phyloP scores from a whole-genome alignment of 2,329 filamentous ascomycete genomes.

The Fusarium pseudocircinatum region DNA sequence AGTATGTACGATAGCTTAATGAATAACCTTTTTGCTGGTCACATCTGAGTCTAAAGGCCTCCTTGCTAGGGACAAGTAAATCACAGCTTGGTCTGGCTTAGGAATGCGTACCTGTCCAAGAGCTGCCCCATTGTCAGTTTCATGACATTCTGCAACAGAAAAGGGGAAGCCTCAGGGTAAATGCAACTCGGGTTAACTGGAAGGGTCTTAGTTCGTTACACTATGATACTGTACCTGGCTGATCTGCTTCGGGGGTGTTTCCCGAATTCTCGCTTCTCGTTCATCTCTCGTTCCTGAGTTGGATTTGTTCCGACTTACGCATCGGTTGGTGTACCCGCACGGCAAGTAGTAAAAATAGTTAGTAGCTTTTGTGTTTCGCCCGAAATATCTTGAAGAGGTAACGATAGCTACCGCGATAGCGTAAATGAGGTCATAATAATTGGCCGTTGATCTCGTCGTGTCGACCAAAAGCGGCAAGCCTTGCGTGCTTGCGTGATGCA shows the following conservation, averaged over 20 bases:
- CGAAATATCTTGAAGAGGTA: neutral
- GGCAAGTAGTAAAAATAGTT: too few relatives aligned
- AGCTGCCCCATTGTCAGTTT: neutral
- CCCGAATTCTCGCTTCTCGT: neutral
- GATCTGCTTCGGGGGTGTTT: neutral
- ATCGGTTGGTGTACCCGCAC: neutral
- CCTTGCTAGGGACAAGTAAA: neutral
- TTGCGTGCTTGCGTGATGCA: neutral
- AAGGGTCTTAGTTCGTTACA: neutral
- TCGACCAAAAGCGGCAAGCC: neutral
- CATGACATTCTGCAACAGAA: neutral
- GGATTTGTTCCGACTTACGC: too few relatives aligned
- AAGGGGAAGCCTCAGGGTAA: neutral
- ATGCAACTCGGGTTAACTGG: neutral
- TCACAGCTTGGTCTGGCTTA: neutral
- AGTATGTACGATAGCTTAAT: neutral
- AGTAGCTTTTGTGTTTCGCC: neutral
- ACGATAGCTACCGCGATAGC: accelerated
- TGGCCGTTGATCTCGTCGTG: neutral
- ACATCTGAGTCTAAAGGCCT: neutral
- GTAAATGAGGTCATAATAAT: neutral
- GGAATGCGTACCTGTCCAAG: too few relatives aligned
- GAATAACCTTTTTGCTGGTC: neutral
- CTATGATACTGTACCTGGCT: neutral
- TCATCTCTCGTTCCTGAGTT: neutral